phyloP scores from a whole-genome alignment of 2,329 filamentous ascomycete genomes.

The Microsporum ferrugineum region DNA sequence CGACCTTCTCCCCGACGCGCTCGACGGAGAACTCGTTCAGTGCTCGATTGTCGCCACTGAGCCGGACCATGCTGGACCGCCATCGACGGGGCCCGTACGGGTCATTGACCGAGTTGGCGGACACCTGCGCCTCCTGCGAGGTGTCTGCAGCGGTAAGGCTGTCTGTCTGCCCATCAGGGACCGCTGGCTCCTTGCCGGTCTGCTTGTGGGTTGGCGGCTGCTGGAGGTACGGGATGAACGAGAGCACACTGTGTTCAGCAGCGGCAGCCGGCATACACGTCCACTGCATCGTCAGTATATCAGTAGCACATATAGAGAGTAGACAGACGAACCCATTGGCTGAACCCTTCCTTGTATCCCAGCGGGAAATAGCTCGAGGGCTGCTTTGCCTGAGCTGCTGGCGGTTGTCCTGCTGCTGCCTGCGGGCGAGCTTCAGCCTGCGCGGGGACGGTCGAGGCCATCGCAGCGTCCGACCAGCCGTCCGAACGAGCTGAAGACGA shows the following conservation, averaged over 20 bases:
- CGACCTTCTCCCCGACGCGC: constrained; percentile 62
- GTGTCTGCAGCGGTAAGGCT: constrained; percentile 28
- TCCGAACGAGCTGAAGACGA: not conserved
- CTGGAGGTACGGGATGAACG: constrained; percentile 70
- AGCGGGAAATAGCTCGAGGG: constrained; percentile 58
- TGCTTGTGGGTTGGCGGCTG: constrained; percentile 58
- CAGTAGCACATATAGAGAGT: constrained; percentile 15
- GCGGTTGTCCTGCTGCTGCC: constrained; percentile 6
- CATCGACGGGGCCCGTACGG: constrained; percentile 77
- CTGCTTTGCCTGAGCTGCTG: constrained; percentile 22
- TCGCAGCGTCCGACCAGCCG: constrained; percentile 9
- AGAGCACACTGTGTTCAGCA: constrained; percentile 80
- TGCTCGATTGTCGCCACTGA: constrained; percentile 74
- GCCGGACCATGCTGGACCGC: constrained; percentile 70
- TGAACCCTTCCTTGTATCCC: constrained; percentile 81
- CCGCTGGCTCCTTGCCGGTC: constrained; percentile 37
- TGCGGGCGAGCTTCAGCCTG: constrained; percentile 17
- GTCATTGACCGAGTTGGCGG: constrained; percentile 46
- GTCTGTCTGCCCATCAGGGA: constrained; percentile 14
- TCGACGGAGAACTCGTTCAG: constrained; percentile 91
- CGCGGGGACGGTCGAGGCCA: constrained; percentile 8
- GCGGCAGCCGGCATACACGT: constrained; percentile 65
- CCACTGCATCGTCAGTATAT: constrained; percentile 50
- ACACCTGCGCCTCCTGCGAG: constrained; percentile 35
- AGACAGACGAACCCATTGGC: constrained; percentile 55